phyloP scores from a whole-genome alignment of 352 stramenopile genomes.

The Globisporangium uncinulatum region DNA sequence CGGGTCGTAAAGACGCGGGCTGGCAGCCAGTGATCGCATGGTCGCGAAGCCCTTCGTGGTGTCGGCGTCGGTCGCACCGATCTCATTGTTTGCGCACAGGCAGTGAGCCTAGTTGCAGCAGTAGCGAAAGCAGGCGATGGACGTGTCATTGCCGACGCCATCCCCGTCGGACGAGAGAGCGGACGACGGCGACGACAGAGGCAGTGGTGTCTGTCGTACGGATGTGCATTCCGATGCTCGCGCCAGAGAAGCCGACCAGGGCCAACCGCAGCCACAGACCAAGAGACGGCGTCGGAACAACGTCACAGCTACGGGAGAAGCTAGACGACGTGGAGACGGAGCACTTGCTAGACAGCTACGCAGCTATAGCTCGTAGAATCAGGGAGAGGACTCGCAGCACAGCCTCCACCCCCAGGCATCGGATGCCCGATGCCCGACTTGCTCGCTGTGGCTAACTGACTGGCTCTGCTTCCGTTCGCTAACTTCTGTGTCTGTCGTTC shows the following conservation, averaged over 20 bases:
- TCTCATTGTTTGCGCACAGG: not conserved
- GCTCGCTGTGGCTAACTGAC: not conserved
- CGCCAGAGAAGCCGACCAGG: not conserved
- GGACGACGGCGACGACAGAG: not conserved
- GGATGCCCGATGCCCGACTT: no score
- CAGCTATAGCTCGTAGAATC: no score
- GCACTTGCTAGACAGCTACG: not conserved
- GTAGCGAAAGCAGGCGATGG: not conserved
- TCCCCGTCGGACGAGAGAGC: not conserved
- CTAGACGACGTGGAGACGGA: not conserved
- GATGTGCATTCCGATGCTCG: not conserved
- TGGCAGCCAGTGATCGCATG: no score
- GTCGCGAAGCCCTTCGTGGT: not conserved
- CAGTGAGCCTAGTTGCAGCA: not conserved
- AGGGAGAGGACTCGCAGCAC: no score
- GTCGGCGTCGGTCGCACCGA: not conserved
- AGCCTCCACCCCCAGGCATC: no score
- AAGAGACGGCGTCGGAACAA: constrained; percentile 9
- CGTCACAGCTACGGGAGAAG: constrained; percentile 3
- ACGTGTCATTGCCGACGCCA: not conserved
- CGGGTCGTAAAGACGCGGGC: no score
- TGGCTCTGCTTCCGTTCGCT: not conserved
- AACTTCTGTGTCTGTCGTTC: not conserved
- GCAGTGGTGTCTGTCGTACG: not conserved
- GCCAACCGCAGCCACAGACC: not conserved